phyloP scores from a whole-genome alignment of 495 filamentous ascomycete genomes.

The Penicillium dipodomyicola region DNA sequence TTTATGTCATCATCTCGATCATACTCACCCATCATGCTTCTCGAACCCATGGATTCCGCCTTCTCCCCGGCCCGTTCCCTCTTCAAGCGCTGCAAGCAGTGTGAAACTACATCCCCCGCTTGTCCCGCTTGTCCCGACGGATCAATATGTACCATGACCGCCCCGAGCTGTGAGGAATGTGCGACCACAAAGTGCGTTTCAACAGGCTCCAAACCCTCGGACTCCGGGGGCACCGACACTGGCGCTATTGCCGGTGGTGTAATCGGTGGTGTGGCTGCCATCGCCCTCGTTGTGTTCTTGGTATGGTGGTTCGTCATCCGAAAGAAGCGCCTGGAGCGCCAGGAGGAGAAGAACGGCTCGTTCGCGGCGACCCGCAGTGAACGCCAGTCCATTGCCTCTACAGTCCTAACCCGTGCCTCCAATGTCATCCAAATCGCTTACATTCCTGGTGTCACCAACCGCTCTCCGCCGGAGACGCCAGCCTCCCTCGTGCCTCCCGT shows the following conservation, averaged over 20 bases:
- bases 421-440: slow-evolving; percentile 99
- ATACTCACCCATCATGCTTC: slow-evolving; percentile 31
- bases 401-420: slow-evolving; percentile 90
- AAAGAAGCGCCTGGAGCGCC: slow-evolving; percentile 63
- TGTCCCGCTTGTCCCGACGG: slow-evolving; percentile 51
- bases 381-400: slow-evolving; percentile 92
- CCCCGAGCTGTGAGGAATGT: slow-evolving; percentile 55
- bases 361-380: slow-evolving; percentile 69
- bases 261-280: slow-evolving; percentile 66
- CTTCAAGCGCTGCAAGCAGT: slow-evolving; percentile 50
- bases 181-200: slow-evolving; percentile 58
- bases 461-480: slow-evolving; percentile 77
- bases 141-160: slow-evolving; percentile 56
- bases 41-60: slow-evolving; percentile 23
- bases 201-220: slow-evolving; percentile 21
- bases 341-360: slow-evolving; percentile 51
- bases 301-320: slow-evolving; percentile 87
- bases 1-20: background rate
- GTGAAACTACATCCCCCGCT: slow-evolving; percentile 40
- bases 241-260: slow-evolving; percentile 86
- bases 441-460: slow-evolving; percentile 95
- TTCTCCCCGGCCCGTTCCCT: slow-evolving; percentile 35
- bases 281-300: slow-evolving; percentile 70
- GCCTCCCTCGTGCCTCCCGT: slow-evolving; percentile 86
- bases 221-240: slow-evolving; percentile 54